Conservation (phyloP, 2,329 filamentous ascomycete species). For the Diaporthe capsici region DNA sequence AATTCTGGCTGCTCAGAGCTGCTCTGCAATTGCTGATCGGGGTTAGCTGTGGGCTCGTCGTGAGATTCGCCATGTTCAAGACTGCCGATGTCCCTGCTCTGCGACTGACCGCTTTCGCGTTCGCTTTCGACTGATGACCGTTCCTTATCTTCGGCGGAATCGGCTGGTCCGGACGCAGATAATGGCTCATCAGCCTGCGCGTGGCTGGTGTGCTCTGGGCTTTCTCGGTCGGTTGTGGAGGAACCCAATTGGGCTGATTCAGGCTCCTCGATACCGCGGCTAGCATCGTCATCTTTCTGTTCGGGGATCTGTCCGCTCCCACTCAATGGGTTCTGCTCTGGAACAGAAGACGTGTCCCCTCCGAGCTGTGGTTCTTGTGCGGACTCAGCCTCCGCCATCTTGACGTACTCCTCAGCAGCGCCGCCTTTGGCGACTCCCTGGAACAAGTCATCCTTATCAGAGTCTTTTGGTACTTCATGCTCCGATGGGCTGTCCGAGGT, state of each 20-base stretch:
- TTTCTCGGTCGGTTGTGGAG: background rate
- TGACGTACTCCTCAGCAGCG: slow-evolving; percentile 35
- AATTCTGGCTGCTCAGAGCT: background rate
- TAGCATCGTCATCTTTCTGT: background rate
- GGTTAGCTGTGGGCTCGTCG: background rate
- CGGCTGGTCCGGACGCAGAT: background rate
- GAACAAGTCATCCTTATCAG: background rate
- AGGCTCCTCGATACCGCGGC: background rate
- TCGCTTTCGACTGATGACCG: background rate
- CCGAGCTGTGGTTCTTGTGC: slow-evolving; percentile 1
- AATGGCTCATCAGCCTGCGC: background rate
- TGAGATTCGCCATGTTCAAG: background rate
- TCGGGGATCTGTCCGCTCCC: background rate
- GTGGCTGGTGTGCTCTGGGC: background rate
- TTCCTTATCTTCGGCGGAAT: background rate
- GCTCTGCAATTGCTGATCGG: background rate
- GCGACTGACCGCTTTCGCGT: background rate
- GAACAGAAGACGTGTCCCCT: background rate
- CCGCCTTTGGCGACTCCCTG: slow-evolving; percentile 28
- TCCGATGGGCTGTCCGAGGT: background rate
- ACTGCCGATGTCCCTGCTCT: background rate
- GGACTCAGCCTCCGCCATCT: slow-evolving; percentile 19
- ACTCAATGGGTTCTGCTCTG: background rate
- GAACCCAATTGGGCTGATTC: background rate
- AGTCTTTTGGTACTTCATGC: background rate